Conservation (phyloP, 768 basidiomycete genomes). For the Lactifluus rugatus region DNA sequence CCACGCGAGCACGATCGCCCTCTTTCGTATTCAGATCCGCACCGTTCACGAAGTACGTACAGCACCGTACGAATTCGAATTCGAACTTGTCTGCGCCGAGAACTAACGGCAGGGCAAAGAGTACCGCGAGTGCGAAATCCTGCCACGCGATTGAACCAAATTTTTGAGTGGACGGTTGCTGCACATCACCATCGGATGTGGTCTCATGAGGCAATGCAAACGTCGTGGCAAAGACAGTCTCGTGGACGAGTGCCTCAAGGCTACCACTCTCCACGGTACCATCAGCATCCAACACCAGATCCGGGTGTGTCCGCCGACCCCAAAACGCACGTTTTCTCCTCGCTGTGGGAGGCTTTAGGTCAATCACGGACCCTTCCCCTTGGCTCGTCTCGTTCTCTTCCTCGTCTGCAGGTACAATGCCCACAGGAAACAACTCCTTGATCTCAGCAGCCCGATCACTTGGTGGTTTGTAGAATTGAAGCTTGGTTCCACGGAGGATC, state of each 20-base stretch:
- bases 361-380: slow-evolving; percentile 22
- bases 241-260: slow-evolving; percentile 73
- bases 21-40: slow-evolving; percentile 33
- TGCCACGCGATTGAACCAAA: slow-evolving; percentile 37
- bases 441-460: slow-evolving; percentile 53
- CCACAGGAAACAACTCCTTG: slow-evolving; percentile 66
- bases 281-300: slow-evolving; percentile 39
- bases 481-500: slow-evolving; percentile 73
- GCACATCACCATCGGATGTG: slow-evolving; percentile 2
- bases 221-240: slow-evolving; percentile 69
- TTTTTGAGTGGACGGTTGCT: slow-evolving; percentile 13
- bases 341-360: slow-evolving; percentile 25
- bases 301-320: slow-evolving; percentile 68
- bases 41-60: slow-evolving; percentile 53
- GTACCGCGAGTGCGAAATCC: slow-evolving; percentile 50
- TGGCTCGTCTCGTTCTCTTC: slow-evolving; percentile 37
- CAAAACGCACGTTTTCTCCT: slow-evolving; percentile 65
- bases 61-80: slow-evolving; percentile 58
- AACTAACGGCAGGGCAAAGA: slow-evolving; percentile 51
- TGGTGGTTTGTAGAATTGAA: slow-evolving; percentile 82
- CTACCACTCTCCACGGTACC: slow-evolving; percentile 51
- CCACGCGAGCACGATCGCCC: slow-evolving; percentile 37
- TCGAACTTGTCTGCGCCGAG: slow-evolving; percentile 52
- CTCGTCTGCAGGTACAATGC: slow-evolving; percentile 43
- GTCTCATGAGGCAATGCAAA: slow-evolving; percentile 28